phyloP scores from a whole-genome alignment of 768 basidiomycete species.

The Rhizopogon sp. region DNA sequence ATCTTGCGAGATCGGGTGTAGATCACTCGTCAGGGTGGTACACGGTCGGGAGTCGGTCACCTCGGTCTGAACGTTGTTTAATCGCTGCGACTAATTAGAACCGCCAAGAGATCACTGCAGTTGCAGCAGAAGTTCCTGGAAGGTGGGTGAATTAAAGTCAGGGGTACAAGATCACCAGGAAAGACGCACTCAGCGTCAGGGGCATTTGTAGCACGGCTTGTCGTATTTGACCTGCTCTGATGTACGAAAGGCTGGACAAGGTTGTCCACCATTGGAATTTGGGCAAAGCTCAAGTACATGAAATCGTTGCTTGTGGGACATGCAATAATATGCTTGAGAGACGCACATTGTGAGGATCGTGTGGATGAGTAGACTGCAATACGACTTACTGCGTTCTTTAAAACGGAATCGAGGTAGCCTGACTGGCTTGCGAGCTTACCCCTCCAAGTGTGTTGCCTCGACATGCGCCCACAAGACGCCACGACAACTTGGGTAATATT shows the following conservation, averaged over 20 bases:
- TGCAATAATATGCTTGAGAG: constrained; percentile 7
- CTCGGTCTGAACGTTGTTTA: not conserved
- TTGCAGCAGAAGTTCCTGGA: not conserved
- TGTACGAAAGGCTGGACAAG: not conserved
- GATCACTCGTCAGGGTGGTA: not conserved
- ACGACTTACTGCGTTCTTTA: not conserved
- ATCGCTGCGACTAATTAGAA: not conserved
- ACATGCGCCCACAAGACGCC: no score
- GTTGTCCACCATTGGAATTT: not conserved
- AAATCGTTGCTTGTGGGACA: constrained; percentile 1
- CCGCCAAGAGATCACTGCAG: not conserved
- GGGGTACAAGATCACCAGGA: no score
- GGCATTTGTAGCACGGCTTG: constrained; percentile 10
- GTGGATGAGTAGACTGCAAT: not conserved
- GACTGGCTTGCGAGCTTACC: no score
- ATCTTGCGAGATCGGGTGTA: not conserved
- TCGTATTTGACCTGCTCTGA: not conserved
- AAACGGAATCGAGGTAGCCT: not conserved
- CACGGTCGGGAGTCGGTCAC: not conserved
- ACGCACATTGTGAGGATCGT: not conserved
- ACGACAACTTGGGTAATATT: no score
- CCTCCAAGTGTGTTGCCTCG: no score
- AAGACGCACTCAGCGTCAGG: constrained; percentile 2
- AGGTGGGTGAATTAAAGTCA: not conserved
- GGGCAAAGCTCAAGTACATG: not conserved